These are phyloP conservation scores for Decorospora gaudefroyi DNA, from an alignment of 2,329 filamentous ascomycete species.

Conservation along the genomic window DNA sequence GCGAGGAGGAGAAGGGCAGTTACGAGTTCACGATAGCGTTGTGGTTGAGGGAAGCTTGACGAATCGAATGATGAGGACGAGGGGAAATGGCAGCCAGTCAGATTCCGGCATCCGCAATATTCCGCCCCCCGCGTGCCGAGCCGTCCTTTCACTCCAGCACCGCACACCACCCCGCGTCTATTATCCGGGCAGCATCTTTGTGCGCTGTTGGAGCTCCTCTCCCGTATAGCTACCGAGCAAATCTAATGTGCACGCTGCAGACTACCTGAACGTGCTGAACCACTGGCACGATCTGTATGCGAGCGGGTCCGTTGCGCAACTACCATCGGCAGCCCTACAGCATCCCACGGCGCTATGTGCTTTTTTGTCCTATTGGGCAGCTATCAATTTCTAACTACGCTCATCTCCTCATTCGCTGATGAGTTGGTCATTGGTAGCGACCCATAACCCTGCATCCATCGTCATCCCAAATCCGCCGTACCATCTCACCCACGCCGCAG, in stretches of 20 bases:
- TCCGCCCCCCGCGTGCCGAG: slow-evolving; percentile 10
- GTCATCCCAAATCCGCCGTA: slow-evolving; percentile 1
- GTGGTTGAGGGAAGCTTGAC: slow-evolving; percentile 8
- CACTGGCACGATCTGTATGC: slow-evolving; percentile 23
- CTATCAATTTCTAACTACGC: neutral
- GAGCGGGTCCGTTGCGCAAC: slow-evolving; percentile 16
- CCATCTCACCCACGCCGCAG: too few species aligned
- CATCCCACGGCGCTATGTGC: slow-evolving; percentile 12
- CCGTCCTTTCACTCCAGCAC: neutral
- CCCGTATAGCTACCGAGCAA: neutral
- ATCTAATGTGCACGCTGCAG: neutral
- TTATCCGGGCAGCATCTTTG: neutral
- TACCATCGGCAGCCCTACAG: slow-evolving; percentile 38
- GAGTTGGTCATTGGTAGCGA: too few species aligned
- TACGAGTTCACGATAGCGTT: too few species aligned
- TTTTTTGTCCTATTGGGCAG: slow-evolving; percentile 38
- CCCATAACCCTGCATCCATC: neutral
- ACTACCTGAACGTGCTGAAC: neutral
- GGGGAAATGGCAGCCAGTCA: slow-evolving; percentile 5
- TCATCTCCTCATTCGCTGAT: too few species aligned
- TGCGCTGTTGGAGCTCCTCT: too few species aligned
- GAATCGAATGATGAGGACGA: slow-evolving; percentile 4
- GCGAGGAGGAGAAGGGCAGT: slow-evolving; percentile 18
- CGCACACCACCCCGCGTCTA: neutral
- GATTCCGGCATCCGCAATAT: neutral